These are phyloP conservation scores for Phytopythium cucurbitacearum DNA, from an alignment of 352 stramenopile species.

Conservation along the genomic window DNA sequence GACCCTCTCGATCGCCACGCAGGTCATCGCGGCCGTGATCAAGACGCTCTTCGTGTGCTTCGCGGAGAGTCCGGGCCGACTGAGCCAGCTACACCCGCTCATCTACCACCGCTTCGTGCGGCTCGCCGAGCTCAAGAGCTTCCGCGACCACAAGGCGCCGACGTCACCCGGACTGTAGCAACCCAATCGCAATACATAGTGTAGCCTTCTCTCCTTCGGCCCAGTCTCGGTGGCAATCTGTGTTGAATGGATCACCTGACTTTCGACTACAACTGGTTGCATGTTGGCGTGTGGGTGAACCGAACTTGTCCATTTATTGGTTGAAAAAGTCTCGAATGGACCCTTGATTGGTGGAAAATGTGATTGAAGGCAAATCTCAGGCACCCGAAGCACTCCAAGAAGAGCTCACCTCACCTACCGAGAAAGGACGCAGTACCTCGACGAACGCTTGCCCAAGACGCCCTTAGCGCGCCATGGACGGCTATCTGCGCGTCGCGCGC, in stretches of 20 bases:
- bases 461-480: slow-evolving; percentile 17
- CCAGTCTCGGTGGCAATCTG: too few species aligned
- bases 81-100: slow-evolving; percentile 79
- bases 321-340: too few species aligned
- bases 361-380: too few species aligned
- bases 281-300: too few species aligned
- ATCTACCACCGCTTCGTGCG: slow-evolving; percentile 87
- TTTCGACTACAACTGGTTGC: too few species aligned
- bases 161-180: slow-evolving; percentile 2
- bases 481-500: slow-evolving; percentile 28
- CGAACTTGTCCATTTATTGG: too few species aligned
- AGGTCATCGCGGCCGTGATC: slow-evolving; percentile 69
- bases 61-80: slow-evolving; percentile 65
- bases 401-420: too few species aligned
- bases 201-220: too few species aligned
- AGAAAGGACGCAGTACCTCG: background rate
- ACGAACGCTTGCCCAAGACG: background rate
- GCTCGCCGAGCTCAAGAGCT: slow-evolving; percentile 82
- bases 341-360: too few species aligned
- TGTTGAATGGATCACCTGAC: too few species aligned
- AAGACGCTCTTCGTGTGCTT: slow-evolving; percentile 89
- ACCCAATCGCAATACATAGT: too few species aligned
- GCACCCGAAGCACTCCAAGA: too few species aligned
- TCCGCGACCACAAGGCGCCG: slow-evolving; percentile 65
- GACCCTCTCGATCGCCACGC: slow-evolving; percentile 68